A percentile compares a stretch with the other conserved stretches of the same genome.
These are phyloP conservation scores for Leccinum olivaceopallidum DNA, from an alignment of 768 basidiomycete species.

Conservation along the genomic window DNA sequence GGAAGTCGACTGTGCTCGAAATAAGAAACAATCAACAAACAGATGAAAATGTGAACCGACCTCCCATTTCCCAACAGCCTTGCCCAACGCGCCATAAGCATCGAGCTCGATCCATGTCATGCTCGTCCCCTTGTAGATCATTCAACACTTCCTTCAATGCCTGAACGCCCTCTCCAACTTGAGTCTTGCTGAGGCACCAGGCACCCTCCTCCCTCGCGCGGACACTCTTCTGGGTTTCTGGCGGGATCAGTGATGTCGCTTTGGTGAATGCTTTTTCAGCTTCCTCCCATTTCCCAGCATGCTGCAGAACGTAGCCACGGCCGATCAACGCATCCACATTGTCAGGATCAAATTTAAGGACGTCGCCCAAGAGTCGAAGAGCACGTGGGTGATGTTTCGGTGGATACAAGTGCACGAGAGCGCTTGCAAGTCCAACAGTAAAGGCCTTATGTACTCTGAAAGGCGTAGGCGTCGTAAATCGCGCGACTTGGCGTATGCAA, in stretches of 20 bases:
- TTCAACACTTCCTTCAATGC: slow-evolving; percentile 51
- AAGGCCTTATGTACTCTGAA: slow-evolving; percentile 41
- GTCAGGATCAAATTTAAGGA: slow-evolving; percentile 61
- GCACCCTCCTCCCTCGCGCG: slow-evolving; percentile 80
- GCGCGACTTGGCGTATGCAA: neutral
- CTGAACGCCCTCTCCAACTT: slow-evolving; percentile 47
- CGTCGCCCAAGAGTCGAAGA: slow-evolving; percentile 66
- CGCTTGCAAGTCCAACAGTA: slow-evolving; percentile 53
- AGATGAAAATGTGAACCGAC: slow-evolving; percentile 41
- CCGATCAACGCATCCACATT: slow-evolving; percentile 72
- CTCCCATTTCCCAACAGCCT: slow-evolving; percentile 69
- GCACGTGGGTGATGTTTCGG: slow-evolving; percentile 90
- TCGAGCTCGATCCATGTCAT: slow-evolving; percentile 64
- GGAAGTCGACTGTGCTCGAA: slow-evolving; percentile 40
- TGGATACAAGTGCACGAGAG: slow-evolving; percentile 82
- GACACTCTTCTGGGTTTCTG: slow-evolving; percentile 47
- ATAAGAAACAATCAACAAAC: neutral
- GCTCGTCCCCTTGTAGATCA: slow-evolving; percentile 43
- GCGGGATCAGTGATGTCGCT: slow-evolving; percentile 50
- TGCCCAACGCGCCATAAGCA: slow-evolving; percentile 86
- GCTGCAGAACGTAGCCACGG: slow-evolving; percentile 71
- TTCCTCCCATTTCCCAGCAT: slow-evolving; percentile 63
- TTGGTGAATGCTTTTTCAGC: slow-evolving; percentile 62
- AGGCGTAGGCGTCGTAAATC: slow-evolving; percentile 1
- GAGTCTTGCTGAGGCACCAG: slow-evolving; percentile 70